Evolutionary conservation across 148 eudicot genomes (phyloP), one percentile per base, ranked within the genome.

Genomic region (Limonium bicolor): DNA sequence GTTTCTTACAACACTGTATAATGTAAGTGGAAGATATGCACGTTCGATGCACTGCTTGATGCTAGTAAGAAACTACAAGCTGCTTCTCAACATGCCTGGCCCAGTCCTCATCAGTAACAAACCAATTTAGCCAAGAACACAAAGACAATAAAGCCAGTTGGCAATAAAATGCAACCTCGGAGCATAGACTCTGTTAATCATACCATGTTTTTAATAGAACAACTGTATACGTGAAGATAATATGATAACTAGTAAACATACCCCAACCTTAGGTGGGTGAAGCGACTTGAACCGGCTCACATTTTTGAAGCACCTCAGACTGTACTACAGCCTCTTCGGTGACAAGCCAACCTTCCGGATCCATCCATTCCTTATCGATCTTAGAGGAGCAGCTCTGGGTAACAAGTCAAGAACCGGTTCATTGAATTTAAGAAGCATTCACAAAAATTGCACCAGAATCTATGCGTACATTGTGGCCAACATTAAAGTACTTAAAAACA

Each of bases 271-370:
- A n/a, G n/a, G n/a, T n/a, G n/a, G n/a, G n/a, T n/a, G n/a, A n/a
- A n/a, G n/a, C n/a, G n/a, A n/a, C n/a, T n/a, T n/a, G n/a, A n/a
- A n/a, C 12, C 33, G 7, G 33, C 7, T 7, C 33, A n/a, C n/a
- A n/a, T n/a, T n/a, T 42, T 7, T 10, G 11, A 24, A 25, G 53
- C 51, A 56, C 50, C 48, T 85, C 95, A 31, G 27, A 48, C 37
- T 85, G 92, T 25, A 72, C 50, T 18, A 85, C 65, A 34, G 63
- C 56, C 60, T 85, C 92, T 60, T 80, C 86, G 5, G 65, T 74
- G 24, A 85, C 55, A 26, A 53, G 59, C 95, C 95, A 85, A 38
- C 79, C 80, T 11, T 56, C 50, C 9, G 27, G 6, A 14, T 46
- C 22, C 8, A 70, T 22, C 7, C 13, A 55, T 16, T 38, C 53